Conservation (phyloP, 306 rosid genomes). For the Mucuna pruriens region DNA sequence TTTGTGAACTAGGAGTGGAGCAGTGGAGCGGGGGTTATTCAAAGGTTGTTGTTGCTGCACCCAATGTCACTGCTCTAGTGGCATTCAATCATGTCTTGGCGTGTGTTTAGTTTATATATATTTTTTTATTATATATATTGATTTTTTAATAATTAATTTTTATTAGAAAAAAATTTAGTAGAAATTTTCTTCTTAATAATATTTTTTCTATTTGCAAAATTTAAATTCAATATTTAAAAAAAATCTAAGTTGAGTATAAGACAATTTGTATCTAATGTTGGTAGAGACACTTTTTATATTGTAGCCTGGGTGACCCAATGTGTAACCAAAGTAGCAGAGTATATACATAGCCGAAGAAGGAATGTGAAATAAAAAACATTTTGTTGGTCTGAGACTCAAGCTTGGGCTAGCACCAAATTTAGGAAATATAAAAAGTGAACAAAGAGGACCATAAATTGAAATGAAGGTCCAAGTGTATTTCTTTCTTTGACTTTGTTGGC, state of each 20-base stretch:
- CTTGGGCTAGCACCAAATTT: neutral
- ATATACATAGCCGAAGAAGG: neutral
- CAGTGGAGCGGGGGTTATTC: neutral
- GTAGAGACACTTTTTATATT: neutral
- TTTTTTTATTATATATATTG: no score
- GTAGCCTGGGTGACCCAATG: neutral
- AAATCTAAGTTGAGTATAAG: no score
- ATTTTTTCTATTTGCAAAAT: no score
- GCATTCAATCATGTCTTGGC: neutral
- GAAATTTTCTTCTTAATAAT: no score
- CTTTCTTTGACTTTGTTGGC: constrained; percentile 44
- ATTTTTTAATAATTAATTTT: no score
- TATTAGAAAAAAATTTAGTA: no score
- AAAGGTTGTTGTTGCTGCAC: neutral
- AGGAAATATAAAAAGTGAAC: neutral
- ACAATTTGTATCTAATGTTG: neutral
- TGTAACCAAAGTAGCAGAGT: no score
- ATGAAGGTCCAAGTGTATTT: neutral
- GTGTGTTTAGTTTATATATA: neutral
- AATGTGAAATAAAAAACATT: neutral
- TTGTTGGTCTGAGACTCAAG: constrained; percentile 37
- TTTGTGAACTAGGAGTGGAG: neutral
- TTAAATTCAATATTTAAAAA: no score
- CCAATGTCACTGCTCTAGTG: neutral
- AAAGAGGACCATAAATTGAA: neutral